Evolutionary conservation across 495 filamentous ascomycete species (phyloP).

Genomic region (Penicillium arizonense): DNA sequence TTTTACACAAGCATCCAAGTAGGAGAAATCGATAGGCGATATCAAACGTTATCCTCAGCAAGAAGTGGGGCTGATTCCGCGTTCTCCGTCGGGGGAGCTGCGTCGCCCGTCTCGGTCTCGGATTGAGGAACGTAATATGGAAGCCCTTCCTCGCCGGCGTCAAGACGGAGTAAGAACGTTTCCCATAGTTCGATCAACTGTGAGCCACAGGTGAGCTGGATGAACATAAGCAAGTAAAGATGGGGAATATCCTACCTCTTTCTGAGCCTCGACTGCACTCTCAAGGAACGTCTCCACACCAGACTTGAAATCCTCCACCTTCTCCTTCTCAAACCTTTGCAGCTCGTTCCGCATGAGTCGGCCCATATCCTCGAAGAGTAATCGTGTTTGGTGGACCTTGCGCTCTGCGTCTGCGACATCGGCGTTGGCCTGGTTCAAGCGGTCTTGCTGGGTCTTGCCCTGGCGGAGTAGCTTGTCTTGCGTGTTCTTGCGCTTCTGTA

Average conservation of each 20-base stretch:
- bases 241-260: constrained; percentile 67
- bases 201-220: constrained; percentile 17
- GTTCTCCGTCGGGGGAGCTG: constrained; percentile 15
- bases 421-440: constrained; percentile 83
- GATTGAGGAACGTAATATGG: constrained; percentile 68
- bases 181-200: constrained; percentile 99
- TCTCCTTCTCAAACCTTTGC: constrained; percentile 93
- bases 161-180: constrained; percentile 92
- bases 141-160: constrained; percentile 84
- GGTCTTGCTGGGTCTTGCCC: constrained; percentile 92
- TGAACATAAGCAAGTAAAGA: neutral
- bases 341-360: constrained; percentile 85
- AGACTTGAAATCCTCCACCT: constrained; percentile 98
- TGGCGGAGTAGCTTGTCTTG: constrained; percentile 93
- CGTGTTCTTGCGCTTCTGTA: constrained; percentile 78
- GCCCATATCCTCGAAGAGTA: constrained; percentile 98
- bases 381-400: constrained; percentile 83
- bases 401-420: constrained; percentile 92
- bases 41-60: constrained; percentile 19
- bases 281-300: constrained; percentile 97
- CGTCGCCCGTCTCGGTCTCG: constrained; percentile 13
- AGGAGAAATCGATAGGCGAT: neutral
- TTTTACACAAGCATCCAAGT: constrained; percentile 6
- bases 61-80: constrained; percentile 24
- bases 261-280: constrained; percentile 94